These are phyloP conservation scores for Blastocladiella britannica DNA, from an alignment of 192 early-diverging fungal species.

Conservation along the genomic window DNA sequence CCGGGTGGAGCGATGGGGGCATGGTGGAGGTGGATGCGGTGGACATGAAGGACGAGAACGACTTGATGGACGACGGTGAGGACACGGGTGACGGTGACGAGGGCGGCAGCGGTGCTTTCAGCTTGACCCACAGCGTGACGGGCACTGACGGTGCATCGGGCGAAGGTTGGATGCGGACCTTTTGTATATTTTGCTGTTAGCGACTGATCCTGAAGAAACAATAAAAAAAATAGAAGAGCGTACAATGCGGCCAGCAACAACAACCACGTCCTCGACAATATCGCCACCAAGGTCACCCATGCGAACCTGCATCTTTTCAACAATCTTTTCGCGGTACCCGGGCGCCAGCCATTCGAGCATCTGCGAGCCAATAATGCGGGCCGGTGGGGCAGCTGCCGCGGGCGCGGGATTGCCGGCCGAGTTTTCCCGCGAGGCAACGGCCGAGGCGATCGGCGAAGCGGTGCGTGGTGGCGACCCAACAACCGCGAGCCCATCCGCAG, in stretches of 20 bases:
- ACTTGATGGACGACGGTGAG: no score
- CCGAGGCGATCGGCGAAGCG: background rate
- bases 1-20: no score
- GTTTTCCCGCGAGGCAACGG: no score
- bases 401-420: background rate
- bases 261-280: background rate
- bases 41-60: no score
- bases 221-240: background rate
- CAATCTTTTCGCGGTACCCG: background rate
- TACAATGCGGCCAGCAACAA: background rate
- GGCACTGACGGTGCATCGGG: background rate
- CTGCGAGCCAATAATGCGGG: background rate
- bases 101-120: background rate
- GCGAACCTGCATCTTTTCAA: background rate
- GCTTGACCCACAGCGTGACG: background rate
- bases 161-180: background rate
- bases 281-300: background rate
- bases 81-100: no score
- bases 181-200: no score
- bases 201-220: background rate
- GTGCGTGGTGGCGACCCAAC: background rate
- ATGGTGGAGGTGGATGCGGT: no score
- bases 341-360: background rate
- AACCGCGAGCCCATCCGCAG: no score
- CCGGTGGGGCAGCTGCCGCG: background rate